phyloP scores from a whole-genome alignment of 2,329 filamentous ascomycete genomes.

The Colletotrichum gigasporum region DNA sequence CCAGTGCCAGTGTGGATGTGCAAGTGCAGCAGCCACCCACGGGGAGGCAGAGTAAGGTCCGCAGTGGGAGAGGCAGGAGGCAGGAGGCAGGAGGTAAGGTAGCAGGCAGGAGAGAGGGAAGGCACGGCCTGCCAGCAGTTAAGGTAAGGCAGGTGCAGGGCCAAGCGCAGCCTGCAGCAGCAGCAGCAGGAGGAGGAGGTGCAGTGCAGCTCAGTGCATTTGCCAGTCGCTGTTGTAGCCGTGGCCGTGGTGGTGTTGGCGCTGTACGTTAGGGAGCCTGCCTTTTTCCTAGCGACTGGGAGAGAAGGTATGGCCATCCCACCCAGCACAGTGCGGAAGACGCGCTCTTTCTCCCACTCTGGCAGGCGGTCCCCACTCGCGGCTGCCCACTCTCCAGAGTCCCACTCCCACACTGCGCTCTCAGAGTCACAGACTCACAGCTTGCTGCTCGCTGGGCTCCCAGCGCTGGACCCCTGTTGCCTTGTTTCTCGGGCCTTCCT shows the following conservation, averaged over 20 bases:
- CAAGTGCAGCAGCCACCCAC: too few species aligned
- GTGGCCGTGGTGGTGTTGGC: neutral
- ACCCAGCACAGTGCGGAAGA: constrained; percentile 11
- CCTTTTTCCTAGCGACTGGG: too few species aligned
- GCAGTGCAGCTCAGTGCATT: neutral
- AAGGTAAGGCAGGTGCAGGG: neutral
- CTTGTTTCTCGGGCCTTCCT: constrained; percentile 3
- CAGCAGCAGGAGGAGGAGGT: neutral
- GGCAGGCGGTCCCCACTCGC: too few species aligned
- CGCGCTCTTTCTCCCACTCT: too few species aligned
- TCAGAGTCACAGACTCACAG: too few species aligned
- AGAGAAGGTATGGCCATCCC: neutral
- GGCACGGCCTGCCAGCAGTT: neutral
- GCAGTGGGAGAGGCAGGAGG: too few species aligned
- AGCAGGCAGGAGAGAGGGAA: too few species aligned
- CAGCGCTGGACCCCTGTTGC: constrained; percentile 17
- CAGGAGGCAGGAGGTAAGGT: too few species aligned
- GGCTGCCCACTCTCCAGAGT: neutral
- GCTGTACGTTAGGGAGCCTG: too few species aligned
- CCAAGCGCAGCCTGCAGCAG: too few species aligned
- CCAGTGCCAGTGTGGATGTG: neutral
- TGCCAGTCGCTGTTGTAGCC: neutral
- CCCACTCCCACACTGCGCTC: too few species aligned
- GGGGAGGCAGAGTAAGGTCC: too few species aligned
- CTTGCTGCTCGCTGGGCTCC: neutral